Percentiles rank a stretch among this genome's conserved stretches.
These are phyloP conservation scores for Eragrostis curvula DNA, from an alignment of 176 grass and related monocot genomes.

Conservation along the genomic window DNA sequence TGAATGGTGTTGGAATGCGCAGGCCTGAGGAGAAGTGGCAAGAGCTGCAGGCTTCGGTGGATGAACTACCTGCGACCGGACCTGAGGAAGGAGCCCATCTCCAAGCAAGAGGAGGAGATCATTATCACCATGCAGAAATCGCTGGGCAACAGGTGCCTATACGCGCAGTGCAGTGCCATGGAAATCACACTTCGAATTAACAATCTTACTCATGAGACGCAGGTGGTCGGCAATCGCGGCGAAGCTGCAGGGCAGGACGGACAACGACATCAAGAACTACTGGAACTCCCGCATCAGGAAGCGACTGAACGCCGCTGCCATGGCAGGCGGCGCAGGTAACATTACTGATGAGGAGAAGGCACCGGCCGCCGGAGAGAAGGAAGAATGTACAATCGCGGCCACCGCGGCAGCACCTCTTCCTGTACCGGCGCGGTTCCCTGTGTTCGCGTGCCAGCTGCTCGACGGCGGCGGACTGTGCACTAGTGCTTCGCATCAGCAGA, in stretches of 20 bases:
- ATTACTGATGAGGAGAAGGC: neutral
- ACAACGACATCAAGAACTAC: too few relatives aligned
- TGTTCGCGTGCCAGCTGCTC: conserved; percentile 47
- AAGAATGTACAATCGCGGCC: neutral
- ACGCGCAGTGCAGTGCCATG: too few relatives aligned
- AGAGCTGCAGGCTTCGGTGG: conserved; percentile 76
- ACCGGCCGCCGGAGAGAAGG: neutral
- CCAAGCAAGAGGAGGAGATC: conserved; percentile 49
- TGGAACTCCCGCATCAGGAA: conserved; percentile 71
- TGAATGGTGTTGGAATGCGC: neutral
- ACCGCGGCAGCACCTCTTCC: neutral
- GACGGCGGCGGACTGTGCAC: too few relatives aligned
- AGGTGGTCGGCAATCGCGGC: conserved; percentile 63
- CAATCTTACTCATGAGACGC: too few relatives aligned
- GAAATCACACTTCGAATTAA: too few relatives aligned
- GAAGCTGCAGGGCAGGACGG: conserved; percentile 60
- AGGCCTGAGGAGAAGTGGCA: conserved; percentile 53
- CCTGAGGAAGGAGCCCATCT: conserved; percentile 68
- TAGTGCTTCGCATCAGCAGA: too few relatives aligned
- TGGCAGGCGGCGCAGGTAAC: neutral
- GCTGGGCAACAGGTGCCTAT: conserved; percentile 59
- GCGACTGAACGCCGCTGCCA: conserved; percentile 31
- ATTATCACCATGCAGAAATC: conserved; percentile 46
- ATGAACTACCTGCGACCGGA: conserved; percentile 69
- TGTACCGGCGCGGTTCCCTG: too few relatives aligned